Percentiles rank a stretch among this genome's conserved stretches.
phyloP scores from a whole-genome alignment of 140 eudicot genomes.

The Oenanthe javanica region DNA sequence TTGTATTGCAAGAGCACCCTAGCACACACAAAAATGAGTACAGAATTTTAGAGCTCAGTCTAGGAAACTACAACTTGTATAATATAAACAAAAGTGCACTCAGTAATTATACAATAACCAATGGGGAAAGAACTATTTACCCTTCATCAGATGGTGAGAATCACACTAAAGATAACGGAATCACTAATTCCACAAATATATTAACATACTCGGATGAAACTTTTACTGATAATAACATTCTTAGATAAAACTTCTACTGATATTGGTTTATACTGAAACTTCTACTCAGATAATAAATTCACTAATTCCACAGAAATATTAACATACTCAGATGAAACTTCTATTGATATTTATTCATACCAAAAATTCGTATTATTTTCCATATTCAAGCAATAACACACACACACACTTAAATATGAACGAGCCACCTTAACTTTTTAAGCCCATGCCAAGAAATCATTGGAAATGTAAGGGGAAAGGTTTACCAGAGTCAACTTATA shows the following conservation, averaged over 20 bases:
- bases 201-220: not conserved
- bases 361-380: not conserved
- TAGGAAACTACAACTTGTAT: not conserved
- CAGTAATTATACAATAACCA: not conserved
- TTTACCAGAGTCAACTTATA: slow-evolving; percentile 91
- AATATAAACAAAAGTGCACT: not conserved
- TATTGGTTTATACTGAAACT: not conserved
- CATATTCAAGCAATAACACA: not conserved
- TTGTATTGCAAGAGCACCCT: slow-evolving; percentile 92
- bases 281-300: not conserved
- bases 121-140: not conserved
- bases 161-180: not conserved
- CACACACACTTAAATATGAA: not conserved
- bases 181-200: not conserved
- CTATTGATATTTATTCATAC: not conserved
- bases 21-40: slow-evolving; percentile 6
- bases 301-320: not conserved
- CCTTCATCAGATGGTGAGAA: not conserved
- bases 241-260: not conserved
- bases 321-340: not conserved
- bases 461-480: slow-evolving; percentile 6
- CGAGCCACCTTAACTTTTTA: not conserved
- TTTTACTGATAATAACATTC: too few species aligned
- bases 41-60: not conserved
- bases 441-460: not conserved